Conservation (phyloP, 768 basidiomycete genomes). For the Kwoniella shandongensis region DNA sequence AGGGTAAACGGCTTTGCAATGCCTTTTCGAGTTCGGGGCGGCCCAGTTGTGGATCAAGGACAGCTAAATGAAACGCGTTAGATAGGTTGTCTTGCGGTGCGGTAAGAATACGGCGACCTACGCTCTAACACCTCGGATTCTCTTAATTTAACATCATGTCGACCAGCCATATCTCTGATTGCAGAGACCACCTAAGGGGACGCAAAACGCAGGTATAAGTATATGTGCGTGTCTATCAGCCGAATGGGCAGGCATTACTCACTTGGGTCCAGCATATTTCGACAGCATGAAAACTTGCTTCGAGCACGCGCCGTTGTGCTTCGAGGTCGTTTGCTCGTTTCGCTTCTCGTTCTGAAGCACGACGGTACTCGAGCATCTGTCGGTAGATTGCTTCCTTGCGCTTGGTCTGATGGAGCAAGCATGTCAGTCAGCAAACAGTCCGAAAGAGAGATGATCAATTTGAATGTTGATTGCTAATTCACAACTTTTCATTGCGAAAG, state of each 20-base stretch:
- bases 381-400: constrained; percentile 51
- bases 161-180: constrained; percentile 32
- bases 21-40: constrained; percentile 35
- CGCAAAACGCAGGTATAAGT: neutral
- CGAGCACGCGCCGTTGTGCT: constrained; percentile 34
- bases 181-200: constrained; percentile 35
- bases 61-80: no score
- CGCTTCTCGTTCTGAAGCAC: constrained; percentile 39
- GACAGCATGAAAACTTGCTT: constrained; percentile 43
- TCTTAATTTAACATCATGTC: constrained; percentile 10
- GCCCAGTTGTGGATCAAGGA: constrained; percentile 27
- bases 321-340: constrained; percentile 40
- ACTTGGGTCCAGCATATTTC: constrained; percentile 50
- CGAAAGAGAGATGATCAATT: no score
- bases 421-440: no score
- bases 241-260: constrained; percentile 2
- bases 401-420: constrained; percentile 1
- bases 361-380: constrained; percentile 49
- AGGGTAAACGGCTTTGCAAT: constrained; percentile 31
- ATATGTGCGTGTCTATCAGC: neutral
- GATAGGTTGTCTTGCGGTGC: neutral
- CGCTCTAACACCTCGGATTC: constrained; percentile 30
- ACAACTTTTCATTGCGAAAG: no score
- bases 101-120: constrained; percentile 16
- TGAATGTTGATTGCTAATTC: no score